phyloP scores from a whole-genome alignment of 1,284 basidiomycete genomes.

The Phlebopus sp. region DNA sequence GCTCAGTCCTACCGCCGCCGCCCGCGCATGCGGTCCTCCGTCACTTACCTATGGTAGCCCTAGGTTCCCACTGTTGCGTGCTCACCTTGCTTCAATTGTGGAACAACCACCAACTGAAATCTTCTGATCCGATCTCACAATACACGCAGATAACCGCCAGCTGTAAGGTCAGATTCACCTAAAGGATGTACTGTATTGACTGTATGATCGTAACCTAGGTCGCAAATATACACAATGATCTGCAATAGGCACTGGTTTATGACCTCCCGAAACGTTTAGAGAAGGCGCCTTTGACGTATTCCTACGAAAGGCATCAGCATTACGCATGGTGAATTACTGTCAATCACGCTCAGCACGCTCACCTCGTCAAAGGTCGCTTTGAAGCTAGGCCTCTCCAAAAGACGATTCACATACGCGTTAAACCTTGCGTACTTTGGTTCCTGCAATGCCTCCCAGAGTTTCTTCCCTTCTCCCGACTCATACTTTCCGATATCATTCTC shows the following conservation, averaged over 20 bases:
- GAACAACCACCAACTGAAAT: too few relatives aligned
- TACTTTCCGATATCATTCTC: slow-evolving; percentile 34
- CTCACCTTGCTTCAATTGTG: too few relatives aligned
- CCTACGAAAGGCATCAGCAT: slow-evolving; percentile 9
- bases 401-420: slow-evolving; percentile 26
- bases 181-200: not conserved
- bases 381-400: slow-evolving; percentile 29
- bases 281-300: slow-evolving; percentile 7
- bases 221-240: not conserved
- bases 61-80: too few relatives aligned
- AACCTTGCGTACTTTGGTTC: slow-evolving; percentile 29
- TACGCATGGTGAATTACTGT: not conserved
- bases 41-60: too few relatives aligned
- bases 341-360: slow-evolving; percentile 1
- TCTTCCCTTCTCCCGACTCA: slow-evolving; percentile 27
- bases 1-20: too few relatives aligned
- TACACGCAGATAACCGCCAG: too few relatives aligned
- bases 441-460: slow-evolving; percentile 24
- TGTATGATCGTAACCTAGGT: not conserved
- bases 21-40: too few relatives aligned
- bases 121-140: too few relatives aligned
- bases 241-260: not conserved
- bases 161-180: too few relatives aligned
- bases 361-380: slow-evolving; percentile 33
- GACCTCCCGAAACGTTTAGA: slow-evolving; percentile 1